Percentiles rank a stretch among this genome's conserved stretches.
Evolutionary conservation across 768 basidiomycete genomes (phyloP).

Genomic region (Lactarius vividus): DNA sequence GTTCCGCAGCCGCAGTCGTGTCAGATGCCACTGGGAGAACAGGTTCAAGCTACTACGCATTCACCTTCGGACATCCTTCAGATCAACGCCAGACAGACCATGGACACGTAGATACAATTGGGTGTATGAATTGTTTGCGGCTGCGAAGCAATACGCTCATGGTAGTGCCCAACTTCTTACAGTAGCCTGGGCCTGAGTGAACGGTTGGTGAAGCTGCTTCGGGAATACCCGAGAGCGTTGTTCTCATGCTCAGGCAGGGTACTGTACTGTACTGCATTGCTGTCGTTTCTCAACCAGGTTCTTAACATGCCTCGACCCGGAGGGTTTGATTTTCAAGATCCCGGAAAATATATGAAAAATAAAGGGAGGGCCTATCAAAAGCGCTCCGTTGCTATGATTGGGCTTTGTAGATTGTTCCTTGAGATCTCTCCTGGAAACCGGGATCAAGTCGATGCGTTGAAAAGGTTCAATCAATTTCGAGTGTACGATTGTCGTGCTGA

Average conservation of each 20-base stretch:
- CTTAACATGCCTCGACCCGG: too few relatives aligned
- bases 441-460: conserved; percentile 23
- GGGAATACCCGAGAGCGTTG: neutral
- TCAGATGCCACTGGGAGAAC: neutral
- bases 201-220: neutral
- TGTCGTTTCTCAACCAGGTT: too few relatives aligned
- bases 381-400: conserved; percentile 23
- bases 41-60: neutral
- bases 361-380: conserved; percentile 22
- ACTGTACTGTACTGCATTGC: too few relatives aligned
- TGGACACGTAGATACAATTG: too few relatives aligned
- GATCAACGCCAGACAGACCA: neutral
- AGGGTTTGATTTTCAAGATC: neutral
- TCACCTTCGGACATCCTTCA: too few relatives aligned
- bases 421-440: conserved; percentile 21
- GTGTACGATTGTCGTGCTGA: neutral
- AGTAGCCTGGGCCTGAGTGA: too few relatives aligned
- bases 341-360: conserved; percentile 17
- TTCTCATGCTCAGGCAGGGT: too few relatives aligned
- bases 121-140: too few relatives aligned
- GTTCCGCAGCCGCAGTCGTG: too few relatives aligned
- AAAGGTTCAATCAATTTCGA: conserved; percentile 7
- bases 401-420: conserved; percentile 20
- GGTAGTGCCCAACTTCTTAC: too few relatives aligned
- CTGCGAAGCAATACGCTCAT: neutral